Evolutionary conservation across 2,329 filamentous ascomycete species (phyloP).

Genomic region (Zarea fungicola): DNA sequence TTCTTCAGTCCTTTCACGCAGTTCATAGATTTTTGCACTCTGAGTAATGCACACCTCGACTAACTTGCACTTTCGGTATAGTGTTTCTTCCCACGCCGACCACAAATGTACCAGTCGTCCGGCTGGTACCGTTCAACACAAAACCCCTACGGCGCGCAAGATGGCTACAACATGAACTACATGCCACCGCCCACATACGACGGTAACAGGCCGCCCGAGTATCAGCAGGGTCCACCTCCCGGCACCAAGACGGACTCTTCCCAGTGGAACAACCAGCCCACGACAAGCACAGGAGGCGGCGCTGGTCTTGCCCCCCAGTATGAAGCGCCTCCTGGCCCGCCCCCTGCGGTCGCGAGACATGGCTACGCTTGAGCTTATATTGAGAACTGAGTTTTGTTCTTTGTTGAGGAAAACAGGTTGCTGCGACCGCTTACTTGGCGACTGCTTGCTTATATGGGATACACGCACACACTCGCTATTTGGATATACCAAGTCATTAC

Average conservation of each 20-base stretch:
- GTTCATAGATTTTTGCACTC: too few relatives aligned
- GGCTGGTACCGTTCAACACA: conserved; percentile 37
- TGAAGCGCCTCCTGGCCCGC: conserved; percentile 45
- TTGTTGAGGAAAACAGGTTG: too few relatives aligned
- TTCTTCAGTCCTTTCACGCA: conserved; percentile 1
- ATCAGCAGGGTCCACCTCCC: conserved; percentile 40
- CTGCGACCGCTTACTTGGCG: too few relatives aligned
- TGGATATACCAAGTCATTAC: conserved; percentile 1
- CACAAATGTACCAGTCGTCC: conserved; percentile 40
- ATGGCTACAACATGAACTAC: conserved; percentile 43
- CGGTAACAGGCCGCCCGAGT: conserved; percentile 51
- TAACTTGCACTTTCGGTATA: conserved; percentile 20
- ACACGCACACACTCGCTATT: not conserved
- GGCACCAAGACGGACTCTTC: conserved; percentile 50
- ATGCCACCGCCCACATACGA: conserved; percentile 56
- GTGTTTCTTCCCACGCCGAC: conserved; percentile 47
- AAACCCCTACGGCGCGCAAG: conserved; percentile 14
- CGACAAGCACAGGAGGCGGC: conserved; percentile 18
- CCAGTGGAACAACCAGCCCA: conserved; percentile 33
- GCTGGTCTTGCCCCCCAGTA: conserved; percentile 17
- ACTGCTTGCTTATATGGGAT: not conserved
- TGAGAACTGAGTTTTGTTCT: too few relatives aligned
- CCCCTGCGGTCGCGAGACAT: conserved; percentile 28
- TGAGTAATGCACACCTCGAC: not conserved
- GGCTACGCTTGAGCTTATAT: too few relatives aligned